Evolutionary conservation across 2,329 filamentous ascomycete genomes (phyloP).

Genomic region (Apiospora rasikravindrae): DNA sequence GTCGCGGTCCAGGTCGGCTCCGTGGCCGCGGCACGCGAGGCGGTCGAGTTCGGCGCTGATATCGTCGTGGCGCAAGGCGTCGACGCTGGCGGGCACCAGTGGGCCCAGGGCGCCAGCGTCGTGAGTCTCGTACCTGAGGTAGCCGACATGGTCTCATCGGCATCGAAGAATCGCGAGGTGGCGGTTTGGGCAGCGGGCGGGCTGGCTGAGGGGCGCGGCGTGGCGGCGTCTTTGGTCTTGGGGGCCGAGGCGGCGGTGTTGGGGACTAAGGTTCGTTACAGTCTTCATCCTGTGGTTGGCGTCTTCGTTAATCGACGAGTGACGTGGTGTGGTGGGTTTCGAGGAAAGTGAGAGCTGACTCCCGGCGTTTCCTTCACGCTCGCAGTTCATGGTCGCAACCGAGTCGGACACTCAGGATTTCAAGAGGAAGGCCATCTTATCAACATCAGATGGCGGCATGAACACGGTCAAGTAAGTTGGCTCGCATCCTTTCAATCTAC

Average conservation of each 20-base stretch:
- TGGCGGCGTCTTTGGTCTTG: constrained; percentile 54
- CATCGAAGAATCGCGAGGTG: constrained; percentile 33
- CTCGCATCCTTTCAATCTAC: neutral
- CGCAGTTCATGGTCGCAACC: constrained; percentile 42
- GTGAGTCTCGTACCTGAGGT: constrained; percentile 56
- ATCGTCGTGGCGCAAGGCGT: constrained; percentile 61
- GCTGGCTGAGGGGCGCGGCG: constrained; percentile 56
- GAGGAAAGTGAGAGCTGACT: neutral
- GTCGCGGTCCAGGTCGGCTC: constrained; percentile 69
- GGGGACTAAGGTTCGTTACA: constrained; percentile 65
- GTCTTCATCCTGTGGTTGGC: constrained; percentile 38
- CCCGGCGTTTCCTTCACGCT: neutral
- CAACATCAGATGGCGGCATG: constrained; percentile 39
- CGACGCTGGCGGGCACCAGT: constrained; percentile 60
- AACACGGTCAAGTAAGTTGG: constrained; percentile 42
- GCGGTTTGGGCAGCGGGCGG: constrained; percentile 55
- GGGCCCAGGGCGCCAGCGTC: constrained; percentile 49
- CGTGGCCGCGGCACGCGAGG: constrained; percentile 58
- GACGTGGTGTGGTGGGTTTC: no score
- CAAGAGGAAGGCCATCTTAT: constrained; percentile 40
- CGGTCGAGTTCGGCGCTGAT: constrained; percentile 54
- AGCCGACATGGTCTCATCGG: constrained; percentile 42
- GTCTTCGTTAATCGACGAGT: no score
- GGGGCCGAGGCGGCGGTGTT: constrained; percentile 61
- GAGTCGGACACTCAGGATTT: constrained; percentile 41